A percentile compares a stretch with the other conserved stretches of the same genome.
Evolutionary conservation across 1,284 basidiomycete species (phyloP).

Genomic region (Moesziomyces aphidis): DNA sequence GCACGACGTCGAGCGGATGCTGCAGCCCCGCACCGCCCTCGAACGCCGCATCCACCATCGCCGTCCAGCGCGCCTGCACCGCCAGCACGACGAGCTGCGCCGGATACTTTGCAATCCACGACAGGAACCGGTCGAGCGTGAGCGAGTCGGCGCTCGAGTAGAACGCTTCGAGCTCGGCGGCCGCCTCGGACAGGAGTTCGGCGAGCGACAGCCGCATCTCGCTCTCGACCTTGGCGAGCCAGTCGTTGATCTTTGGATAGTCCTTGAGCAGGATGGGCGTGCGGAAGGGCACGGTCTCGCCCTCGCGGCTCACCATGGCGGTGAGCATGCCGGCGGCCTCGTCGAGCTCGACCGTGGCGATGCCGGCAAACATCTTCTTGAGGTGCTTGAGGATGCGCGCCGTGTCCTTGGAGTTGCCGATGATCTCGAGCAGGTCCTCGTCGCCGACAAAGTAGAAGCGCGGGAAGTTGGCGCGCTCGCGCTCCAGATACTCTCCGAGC

Average conservation of each 20-base stretch:
- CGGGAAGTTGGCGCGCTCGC: slow-evolving; percentile 90
- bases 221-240: slow-evolving; percentile 90
- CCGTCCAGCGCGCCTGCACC: slow-evolving; percentile 93
- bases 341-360: slow-evolving; percentile 88
- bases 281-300: slow-evolving; percentile 88
- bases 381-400: slow-evolving; percentile 97
- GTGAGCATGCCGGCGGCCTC: slow-evolving; percentile 68
- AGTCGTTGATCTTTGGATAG: slow-evolving; percentile 97
- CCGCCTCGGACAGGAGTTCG: slow-evolving; percentile 80
- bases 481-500: slow-evolving; percentile 96
- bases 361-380: slow-evolving; percentile 99
- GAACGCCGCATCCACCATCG: slow-evolving; percentile 81
- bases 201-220: slow-evolving; percentile 96
- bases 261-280: slow-evolving; percentile 88
- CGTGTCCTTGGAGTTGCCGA: slow-evolving; percentile 99
- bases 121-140: slow-evolving; percentile 78
- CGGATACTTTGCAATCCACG: slow-evolving; percentile 92
- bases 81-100: slow-evolving; percentile 96
- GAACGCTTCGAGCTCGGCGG: slow-evolving; percentile 82
- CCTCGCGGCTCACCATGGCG: slow-evolving; percentile 75
- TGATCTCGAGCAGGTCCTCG: slow-evolving; percentile 97
- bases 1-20: slow-evolving; percentile 79
- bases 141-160: slow-evolving; percentile 74
- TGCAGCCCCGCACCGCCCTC: slow-evolving; percentile 74
- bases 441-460: slow-evolving; percentile 99